phyloP scores from a whole-genome alignment of 2,329 filamentous ascomycete species.

The Neurospora crassa region DNA sequence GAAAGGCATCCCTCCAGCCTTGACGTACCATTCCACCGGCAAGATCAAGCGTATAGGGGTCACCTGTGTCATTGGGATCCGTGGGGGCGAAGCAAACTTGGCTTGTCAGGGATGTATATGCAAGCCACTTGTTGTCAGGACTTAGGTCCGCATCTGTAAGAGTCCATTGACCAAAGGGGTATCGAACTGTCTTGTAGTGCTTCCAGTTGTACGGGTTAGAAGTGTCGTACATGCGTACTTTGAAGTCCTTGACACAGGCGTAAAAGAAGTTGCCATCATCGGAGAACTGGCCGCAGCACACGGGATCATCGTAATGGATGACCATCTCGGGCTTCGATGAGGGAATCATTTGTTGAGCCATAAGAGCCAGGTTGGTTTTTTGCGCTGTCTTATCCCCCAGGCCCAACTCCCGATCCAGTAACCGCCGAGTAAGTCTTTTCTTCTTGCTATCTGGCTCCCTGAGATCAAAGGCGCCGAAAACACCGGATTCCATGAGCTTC shows the following conservation, averaged over 20 bases:
- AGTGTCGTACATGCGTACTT: constrained; percentile 94
- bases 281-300: constrained; percentile 94
- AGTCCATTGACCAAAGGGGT: constrained; percentile 87
- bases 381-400: constrained; percentile 50
- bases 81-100: constrained; percentile 81
- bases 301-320: constrained; percentile 75
- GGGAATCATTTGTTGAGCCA: constrained; percentile 72
- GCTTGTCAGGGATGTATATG: constrained; percentile 81
- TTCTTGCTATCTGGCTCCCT: constrained; percentile 34
- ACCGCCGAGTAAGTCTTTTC: constrained; percentile 55
- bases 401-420: constrained; percentile 77
- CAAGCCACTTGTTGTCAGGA: constrained; percentile 84
- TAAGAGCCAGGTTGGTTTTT: constrained; percentile 51
- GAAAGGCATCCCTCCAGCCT: constrained; percentile 34
- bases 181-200: constrained; percentile 84
- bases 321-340: constrained; percentile 71
- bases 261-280: constrained; percentile 96
- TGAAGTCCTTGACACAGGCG: constrained; percentile 53
- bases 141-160: constrained; percentile 88
- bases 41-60: constrained; percentile 73
- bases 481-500: constrained; percentile 72
- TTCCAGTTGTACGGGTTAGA: constrained; percentile 92
- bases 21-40: constrained; percentile 30
- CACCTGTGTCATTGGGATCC: constrained; percentile 69
- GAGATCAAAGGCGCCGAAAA: constrained; percentile 63